Percentiles rank a stretch among this genome's conserved stretches.
Evolutionary conservation across 495 filamentous ascomycete species (phyloP).

Genomic region (Aspergillus conjunctus): DNA sequence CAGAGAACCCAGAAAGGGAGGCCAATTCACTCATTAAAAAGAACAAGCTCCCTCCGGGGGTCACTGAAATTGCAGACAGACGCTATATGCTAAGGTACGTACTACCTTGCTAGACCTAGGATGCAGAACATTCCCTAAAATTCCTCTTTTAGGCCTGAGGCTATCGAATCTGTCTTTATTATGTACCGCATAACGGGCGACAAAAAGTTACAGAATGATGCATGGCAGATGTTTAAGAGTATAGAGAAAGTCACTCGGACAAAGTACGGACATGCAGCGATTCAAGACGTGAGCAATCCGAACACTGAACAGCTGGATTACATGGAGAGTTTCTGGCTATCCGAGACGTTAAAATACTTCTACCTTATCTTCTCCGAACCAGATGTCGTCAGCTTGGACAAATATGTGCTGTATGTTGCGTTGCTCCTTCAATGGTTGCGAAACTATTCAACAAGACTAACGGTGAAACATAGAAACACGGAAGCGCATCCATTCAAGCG

Average conservation of each 20-base stretch:
- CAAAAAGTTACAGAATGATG: conserved; percentile 62
- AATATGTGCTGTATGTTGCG: conserved; percentile 60
- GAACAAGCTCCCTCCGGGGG: conserved; percentile 57
- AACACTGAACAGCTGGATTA: conserved; percentile 42
- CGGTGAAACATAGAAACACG: conserved; percentile 56
- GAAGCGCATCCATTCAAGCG: conserved; percentile 74
- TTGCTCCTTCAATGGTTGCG: neutral
- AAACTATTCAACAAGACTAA: neutral
- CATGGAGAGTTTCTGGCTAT: conserved; percentile 63
- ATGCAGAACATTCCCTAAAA: neutral
- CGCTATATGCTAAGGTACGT: conserved; percentile 68
- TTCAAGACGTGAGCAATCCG: conserved; percentile 55
- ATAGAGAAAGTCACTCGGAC: conserved; percentile 64
- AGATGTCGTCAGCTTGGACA: conserved; percentile 66
- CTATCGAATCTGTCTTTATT: conserved; percentile 73
- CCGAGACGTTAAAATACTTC: conserved; percentile 92
- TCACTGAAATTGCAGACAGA: conserved; percentile 58
- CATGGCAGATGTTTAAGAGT: conserved; percentile 75
- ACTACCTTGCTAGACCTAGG: neutral
- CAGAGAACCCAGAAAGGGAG: conserved; percentile 36
- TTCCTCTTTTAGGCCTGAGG: conserved; percentile 55
- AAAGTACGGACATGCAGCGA: conserved; percentile 58
- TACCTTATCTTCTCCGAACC: conserved; percentile 83
- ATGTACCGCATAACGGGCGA: conserved; percentile 77
- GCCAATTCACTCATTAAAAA: conserved; percentile 44